phyloP scores from a whole-genome alignment of 768 basidiomycete genomes.

The Lentinula sp. region DNA sequence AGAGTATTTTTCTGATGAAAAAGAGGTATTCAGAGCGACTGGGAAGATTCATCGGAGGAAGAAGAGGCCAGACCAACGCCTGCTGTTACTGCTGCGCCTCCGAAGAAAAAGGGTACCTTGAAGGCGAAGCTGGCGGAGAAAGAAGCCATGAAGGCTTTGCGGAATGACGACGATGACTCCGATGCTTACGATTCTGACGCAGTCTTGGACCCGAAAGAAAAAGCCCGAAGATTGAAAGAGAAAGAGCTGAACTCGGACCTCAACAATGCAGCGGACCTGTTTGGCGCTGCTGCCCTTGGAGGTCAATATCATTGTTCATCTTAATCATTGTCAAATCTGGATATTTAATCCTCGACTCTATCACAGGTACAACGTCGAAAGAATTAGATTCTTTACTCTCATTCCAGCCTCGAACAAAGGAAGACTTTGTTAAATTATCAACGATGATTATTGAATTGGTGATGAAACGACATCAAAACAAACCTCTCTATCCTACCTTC shows the following conservation, averaged over 20 bases:
- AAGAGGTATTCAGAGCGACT: conserved; percentile 66
- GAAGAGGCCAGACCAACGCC: conserved; percentile 58
- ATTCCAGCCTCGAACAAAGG: conserved; percentile 80
- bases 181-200: conserved; percentile 65
- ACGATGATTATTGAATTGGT: conserved; percentile 66
- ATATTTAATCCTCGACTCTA: background rate
- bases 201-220: conserved; percentile 75
- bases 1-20: background rate
- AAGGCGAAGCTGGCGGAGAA: conserved; percentile 93
- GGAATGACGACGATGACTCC: conserved; percentile 29
- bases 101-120: conserved; percentile 89
- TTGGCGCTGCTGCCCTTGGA: conserved; percentile 65
- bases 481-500: conserved; percentile 79
- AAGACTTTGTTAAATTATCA: conserved; percentile 78
- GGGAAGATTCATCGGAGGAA: conserved; percentile 82
- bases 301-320: conserved; percentile 32
- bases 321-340: background rate
- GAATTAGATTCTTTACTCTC: conserved; percentile 72
- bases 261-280: conserved; percentile 72
- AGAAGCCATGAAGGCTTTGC: conserved; percentile 65
- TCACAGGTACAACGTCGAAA: conserved; percentile 56
- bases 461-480: conserved; percentile 72
- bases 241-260: conserved; percentile 84
- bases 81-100: conserved; percentile 50
- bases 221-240: conserved; percentile 72